Base-by-base conservation (phyloP, 305 asterid species). In the Solanum hybrid region DNA sequence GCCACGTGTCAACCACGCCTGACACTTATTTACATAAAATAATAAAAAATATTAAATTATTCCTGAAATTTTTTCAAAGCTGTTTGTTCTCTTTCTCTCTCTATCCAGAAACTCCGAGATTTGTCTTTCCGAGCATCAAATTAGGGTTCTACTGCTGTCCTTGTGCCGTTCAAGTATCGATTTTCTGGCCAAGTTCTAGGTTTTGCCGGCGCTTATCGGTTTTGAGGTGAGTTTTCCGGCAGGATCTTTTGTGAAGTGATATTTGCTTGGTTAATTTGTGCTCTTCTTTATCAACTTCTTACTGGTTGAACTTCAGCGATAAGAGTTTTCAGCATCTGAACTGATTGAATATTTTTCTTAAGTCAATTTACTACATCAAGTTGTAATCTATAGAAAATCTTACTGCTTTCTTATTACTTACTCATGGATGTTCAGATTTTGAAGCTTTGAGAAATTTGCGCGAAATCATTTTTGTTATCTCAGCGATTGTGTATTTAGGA, bases 1-100 rank as follows among this genome's bases (percentile, higher is more conserved):
- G 94, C 94, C 99, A 97, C 98, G 98, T 94, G 98, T 22, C 76
- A 84, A 20, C 12, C 97, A 72, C 33, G 27, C 89, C 26, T 78
- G 91, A 89, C 95, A 90, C 94, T 80, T 45, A 51, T 90, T 94
- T 41, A 88, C 65, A 92, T 80, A 93, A 92, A 91, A 91, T 61
- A 82, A 2, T 20, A 11, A 32, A 77, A 86, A 70, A 14, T 39
- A 73, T 37, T 33, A 68, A 88, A 83, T 81, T 76, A 91, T 79
- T 77, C 34, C 20, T 37, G 26, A 51, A 89, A 89, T 6, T 0
- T 7, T 84, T 89, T 83, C 11, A 27, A 77, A 73, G 73, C 90
- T 22, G 32, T 70, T 24, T 26, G 87, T 45, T 65, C 90, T 90
- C 89, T 89, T 91, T 89, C 93, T 88, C 65, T 80, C 34, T 82